Conservation (phyloP, 164 flowering plant species). For the Taxillus chinensis region DNA sequence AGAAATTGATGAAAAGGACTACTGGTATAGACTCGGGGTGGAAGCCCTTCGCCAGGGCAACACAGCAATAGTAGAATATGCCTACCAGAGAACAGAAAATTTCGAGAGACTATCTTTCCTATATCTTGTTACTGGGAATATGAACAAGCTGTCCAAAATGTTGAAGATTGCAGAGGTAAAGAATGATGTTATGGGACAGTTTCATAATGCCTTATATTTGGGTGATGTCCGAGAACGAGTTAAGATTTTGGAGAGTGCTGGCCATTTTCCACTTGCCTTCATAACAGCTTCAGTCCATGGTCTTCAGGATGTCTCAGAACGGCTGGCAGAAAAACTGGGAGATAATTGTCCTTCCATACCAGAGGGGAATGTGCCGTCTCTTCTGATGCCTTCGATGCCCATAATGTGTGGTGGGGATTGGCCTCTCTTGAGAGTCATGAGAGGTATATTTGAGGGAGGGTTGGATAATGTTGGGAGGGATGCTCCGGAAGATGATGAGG, state of each 20-base stretch:
- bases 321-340: not conserved
- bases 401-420: constrained; percentile 1
- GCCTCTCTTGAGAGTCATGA: constrained; percentile 3
- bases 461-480: not conserved
- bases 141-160: constrained; percentile 1
- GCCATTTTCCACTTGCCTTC: constrained; percentile 3
- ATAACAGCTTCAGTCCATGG: not conserved
- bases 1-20: constrained; percentile 3
- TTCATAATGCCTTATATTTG: not conserved
- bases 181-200: constrained; percentile 4
- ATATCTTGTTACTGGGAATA: constrained; percentile 1
- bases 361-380: not conserved
- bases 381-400: not conserved
- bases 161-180: not conserved
- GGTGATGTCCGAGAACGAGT: constrained; percentile 2
- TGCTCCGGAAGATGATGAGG: not conserved
- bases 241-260: not conserved
- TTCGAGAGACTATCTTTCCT: constrained; percentile 3
- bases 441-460: constrained; percentile 1
- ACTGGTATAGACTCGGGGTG: constrained; percentile 5
- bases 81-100: constrained; percentile 3
- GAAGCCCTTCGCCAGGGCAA: constrained; percentile 7
- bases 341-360: not conserved
- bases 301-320: not conserved
- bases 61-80: not conserved